phyloP scores from a whole-genome alignment of 768 basidiomycete species.

The Termitomyces sp. region DNA sequence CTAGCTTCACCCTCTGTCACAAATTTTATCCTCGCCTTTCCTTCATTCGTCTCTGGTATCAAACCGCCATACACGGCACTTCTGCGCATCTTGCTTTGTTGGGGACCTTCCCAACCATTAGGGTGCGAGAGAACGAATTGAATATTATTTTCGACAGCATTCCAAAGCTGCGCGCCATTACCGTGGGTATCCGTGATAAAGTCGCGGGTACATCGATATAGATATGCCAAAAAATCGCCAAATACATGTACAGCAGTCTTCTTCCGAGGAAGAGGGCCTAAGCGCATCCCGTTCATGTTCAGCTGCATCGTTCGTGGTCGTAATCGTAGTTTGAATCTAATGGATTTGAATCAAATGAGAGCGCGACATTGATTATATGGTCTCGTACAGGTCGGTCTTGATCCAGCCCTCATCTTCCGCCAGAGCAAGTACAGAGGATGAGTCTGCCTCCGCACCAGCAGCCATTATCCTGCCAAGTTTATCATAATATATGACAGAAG shows the following conservation, averaged over 20 bases:
- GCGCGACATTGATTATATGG: neutral
- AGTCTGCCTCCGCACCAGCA: conserved; percentile 76
- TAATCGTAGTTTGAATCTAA: conserved; percentile 75
- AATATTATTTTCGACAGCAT: conserved; percentile 60
- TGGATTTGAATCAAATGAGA: neutral
- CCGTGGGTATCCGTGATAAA: conserved; percentile 83
- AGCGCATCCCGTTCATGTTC: conserved; percentile 80
- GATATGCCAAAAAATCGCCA: conserved; percentile 72
- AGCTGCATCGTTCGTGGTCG: conserved; percentile 74
- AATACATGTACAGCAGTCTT: conserved; percentile 72
- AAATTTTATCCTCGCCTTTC: conserved; percentile 68
- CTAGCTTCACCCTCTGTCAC: conserved; percentile 84
- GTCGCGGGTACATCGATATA: conserved; percentile 65
- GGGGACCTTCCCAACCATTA: conserved; percentile 79
- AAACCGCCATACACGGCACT: conserved; percentile 68
- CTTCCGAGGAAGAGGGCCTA: conserved; percentile 58
- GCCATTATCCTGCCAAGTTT: conserved; percentile 57
- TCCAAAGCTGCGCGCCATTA: conserved; percentile 65
- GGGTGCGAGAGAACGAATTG: conserved; percentile 77
- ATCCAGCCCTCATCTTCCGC: conserved; percentile 79
- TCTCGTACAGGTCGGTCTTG: conserved; percentile 65
- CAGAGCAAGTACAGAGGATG: conserved; percentile 44
- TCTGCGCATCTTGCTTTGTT: conserved; percentile 72
- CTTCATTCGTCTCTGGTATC: conserved; percentile 69
- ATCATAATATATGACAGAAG: conserved; percentile 73